phyloP scores from a whole-genome alignment of 1,284 basidiomycete species.

The Pterula multifida region DNA sequence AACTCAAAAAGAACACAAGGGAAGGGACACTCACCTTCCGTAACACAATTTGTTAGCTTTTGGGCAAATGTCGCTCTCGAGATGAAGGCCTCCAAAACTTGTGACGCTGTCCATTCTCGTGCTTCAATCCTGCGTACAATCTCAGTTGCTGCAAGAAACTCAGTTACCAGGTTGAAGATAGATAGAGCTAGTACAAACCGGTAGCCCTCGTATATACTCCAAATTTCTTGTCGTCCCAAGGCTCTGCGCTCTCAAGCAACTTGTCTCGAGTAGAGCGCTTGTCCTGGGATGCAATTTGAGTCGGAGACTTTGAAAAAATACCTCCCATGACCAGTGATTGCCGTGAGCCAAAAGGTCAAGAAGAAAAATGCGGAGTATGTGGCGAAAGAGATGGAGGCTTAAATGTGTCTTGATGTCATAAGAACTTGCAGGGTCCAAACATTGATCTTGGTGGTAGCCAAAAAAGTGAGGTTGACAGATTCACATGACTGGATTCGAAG shows the following conservation, averaged over 20 bases:
- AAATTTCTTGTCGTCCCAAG: not conserved
- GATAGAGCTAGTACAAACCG: not conserved
- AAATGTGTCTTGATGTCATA: too few relatives aligned
- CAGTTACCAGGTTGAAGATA: not conserved
- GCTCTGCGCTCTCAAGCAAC: not conserved
- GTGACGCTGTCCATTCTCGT: slow-evolving; percentile 61
- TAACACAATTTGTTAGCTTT: slow-evolving; percentile 59
- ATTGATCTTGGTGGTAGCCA: too few relatives aligned
- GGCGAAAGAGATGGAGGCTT: too few relatives aligned
- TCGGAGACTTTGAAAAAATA: not conserved
- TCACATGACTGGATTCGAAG: too few relatives aligned
- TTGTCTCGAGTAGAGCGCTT: not conserved
- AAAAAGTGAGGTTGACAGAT: too few relatives aligned
- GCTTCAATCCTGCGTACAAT: slow-evolving; percentile 47
- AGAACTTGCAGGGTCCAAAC: too few relatives aligned
- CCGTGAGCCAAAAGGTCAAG: not conserved
- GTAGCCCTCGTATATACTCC: not conserved
- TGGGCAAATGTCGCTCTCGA: slow-evolving; percentile 56
- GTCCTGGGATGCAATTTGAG: not conserved
- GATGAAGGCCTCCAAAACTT: slow-evolving; percentile 67
- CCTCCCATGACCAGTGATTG: not conserved
- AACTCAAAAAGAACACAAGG: not conserved
- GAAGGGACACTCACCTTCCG: slow-evolving; percentile 42
- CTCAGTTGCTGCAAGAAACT: slow-evolving; percentile 32
- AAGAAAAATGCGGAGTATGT: not conserved